A percentile compares a stretch with the other conserved stretches of the same genome.
Evolutionary conservation across 2,329 filamentous ascomycete species (phyloP).

Genomic region (Teratosphaeria nubilosa): DNA sequence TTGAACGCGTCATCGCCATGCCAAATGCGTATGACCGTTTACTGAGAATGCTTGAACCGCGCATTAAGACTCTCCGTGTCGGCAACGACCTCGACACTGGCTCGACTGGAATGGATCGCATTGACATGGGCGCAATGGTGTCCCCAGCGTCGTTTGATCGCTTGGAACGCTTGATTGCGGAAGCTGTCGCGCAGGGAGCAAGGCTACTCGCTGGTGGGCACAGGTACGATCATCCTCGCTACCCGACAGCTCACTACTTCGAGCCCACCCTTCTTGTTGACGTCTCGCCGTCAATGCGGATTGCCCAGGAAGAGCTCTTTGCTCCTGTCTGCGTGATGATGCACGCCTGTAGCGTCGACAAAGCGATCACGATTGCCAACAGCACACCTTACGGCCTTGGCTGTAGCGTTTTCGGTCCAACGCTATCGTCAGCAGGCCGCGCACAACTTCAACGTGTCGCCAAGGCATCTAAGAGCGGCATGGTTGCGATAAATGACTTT

Average conservation of each 20-base stretch:
- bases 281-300: constrained; percentile 73
- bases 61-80: constrained; percentile 63
- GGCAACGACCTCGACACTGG: constrained; percentile 53
- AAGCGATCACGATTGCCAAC: constrained; percentile 71
- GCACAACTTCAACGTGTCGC: constrained; percentile 56
- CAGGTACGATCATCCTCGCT: constrained; percentile 58
- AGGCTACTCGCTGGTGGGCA: constrained; percentile 71
- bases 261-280: constrained; percentile 80
- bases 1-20: constrained; percentile 80
- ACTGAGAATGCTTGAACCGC: constrained; percentile 58
- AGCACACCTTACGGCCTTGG: constrained; percentile 77
- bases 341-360: constrained; percentile 53
- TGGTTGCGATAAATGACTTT: constrained; percentile 95
- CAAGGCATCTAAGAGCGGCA: constrained; percentile 63
- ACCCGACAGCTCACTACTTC: constrained; percentile 84
- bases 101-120: constrained; percentile 18
- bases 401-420: constrained; percentile 71
- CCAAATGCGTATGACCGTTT: constrained; percentile 67
- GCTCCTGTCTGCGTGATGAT: constrained; percentile 83
- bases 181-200: constrained; percentile 71
- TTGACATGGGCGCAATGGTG: constrained; percentile 85
- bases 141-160: constrained; percentile 65
- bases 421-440: constrained; percentile 34
- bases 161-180: constrained; percentile 65
- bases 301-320: constrained; percentile 87